Evolutionary conservation across 805 yeast species (phyloP).

Genomic region (Saitoella complicata): DNA sequence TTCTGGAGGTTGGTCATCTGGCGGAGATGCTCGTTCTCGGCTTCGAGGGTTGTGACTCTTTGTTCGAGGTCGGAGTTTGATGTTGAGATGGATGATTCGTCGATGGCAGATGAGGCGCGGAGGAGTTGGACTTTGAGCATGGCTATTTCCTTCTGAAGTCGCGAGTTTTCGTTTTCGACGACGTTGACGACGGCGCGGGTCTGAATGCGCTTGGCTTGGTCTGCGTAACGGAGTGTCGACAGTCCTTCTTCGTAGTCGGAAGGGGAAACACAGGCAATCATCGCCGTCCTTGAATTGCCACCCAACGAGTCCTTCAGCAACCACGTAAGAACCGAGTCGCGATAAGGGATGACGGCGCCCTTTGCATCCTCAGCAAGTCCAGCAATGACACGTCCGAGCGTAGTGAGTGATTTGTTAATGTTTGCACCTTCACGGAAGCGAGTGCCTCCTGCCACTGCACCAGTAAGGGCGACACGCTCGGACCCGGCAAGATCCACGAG

Average conservation of each 20-base stretch:
- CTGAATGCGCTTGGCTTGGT: slow-evolving; percentile 52
- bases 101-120: too few relatives aligned
- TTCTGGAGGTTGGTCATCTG: too few relatives aligned
- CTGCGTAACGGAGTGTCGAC: slow-evolving; percentile 65
- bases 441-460: slow-evolving; percentile 31
- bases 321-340: slow-evolving; percentile 58
- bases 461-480: slow-evolving; percentile 49
- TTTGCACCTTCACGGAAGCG: slow-evolving; percentile 60
- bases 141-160: too few relatives aligned
- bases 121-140: too few relatives aligned
- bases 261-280: slow-evolving; percentile 71
- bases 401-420: slow-evolving; percentile 63
- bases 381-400: slow-evolving; percentile 54
- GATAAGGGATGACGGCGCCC: slow-evolving; percentile 27
- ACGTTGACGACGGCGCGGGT: slow-evolving; percentile 44
- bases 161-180: too few relatives aligned
- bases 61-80: too few relatives aligned
- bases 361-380: slow-evolving; percentile 34
- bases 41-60: too few relatives aligned
- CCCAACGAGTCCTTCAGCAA: slow-evolving; percentile 68
- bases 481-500: slow-evolving; percentile 76
- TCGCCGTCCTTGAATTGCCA: slow-evolving; percentile 75
- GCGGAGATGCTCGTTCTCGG: too few relatives aligned
- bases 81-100: too few relatives aligned
- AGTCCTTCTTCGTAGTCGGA: slow-evolving; percentile 59